Evolutionary conservation across 257 asterid genomes (phyloP).

Genomic region (Petunia axillaris): DNA sequence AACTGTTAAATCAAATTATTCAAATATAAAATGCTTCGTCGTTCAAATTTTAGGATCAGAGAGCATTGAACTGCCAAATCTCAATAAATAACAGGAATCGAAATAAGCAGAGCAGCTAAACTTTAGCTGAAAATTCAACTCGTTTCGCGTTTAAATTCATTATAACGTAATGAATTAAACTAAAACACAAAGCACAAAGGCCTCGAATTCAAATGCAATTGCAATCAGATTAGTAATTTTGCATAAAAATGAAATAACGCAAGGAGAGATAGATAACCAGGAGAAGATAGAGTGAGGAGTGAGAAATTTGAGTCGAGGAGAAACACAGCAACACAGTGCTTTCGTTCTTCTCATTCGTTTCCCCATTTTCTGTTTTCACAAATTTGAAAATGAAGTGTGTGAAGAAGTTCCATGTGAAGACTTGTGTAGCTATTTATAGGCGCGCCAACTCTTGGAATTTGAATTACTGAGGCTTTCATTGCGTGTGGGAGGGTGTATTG

Average conservation of each 20-base stretch:
- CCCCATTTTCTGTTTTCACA: slow-evolving; percentile 54
- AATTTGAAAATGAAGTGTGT: not conserved
- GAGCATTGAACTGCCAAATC: slow-evolving; percentile 9
- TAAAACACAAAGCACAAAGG: not conserved
- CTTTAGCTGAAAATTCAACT: not conserved
- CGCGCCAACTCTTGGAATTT: slow-evolving; percentile 35
- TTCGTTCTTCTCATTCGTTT: slow-evolving; percentile 79
- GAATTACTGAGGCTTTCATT: slow-evolving; percentile 22
- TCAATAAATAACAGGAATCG: slow-evolving; percentile 5
- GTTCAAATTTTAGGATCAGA: not conserved
- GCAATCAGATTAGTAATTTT: not conserved
- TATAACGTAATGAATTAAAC: not conserved
- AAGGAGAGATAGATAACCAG: slow-evolving; percentile 52
- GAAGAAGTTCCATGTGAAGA: slow-evolving; percentile 5
- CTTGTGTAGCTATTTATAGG: slow-evolving; percentile 29
- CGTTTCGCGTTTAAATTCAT: slow-evolving; percentile 9
- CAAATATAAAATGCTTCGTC: not conserved
- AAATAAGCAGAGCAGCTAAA: not conserved
- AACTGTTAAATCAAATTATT: not conserved
- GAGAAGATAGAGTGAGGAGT: slow-evolving; percentile 65
- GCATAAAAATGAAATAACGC: too few relatives aligned
- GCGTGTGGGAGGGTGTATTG: not conserved
- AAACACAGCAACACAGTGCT: slow-evolving; percentile 73
- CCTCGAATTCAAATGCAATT: not conserved
- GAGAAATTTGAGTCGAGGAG: slow-evolving; percentile 59